A percentile compares a stretch with the other conserved stretches of the same genome.
Conservation (phyloP, 768 basidiomycete genomes). For the Daedaleopsis nitida region DNA sequence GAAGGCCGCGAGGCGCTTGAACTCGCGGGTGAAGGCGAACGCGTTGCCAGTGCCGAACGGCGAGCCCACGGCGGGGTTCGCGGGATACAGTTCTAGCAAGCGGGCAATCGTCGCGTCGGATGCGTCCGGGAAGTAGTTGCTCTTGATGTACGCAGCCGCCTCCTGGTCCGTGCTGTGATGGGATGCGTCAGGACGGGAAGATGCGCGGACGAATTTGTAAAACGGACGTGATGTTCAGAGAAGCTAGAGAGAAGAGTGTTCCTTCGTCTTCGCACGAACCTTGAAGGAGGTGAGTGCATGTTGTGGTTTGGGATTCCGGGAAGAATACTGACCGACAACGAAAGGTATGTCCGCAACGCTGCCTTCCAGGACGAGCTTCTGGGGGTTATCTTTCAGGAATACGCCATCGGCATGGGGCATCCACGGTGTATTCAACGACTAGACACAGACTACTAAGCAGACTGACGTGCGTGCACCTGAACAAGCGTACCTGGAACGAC, state of each 20-base stretch:
- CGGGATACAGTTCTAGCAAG: constrained; percentile 33
- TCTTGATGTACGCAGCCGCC: constrained; percentile 14
- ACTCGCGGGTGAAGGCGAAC: constrained; percentile 51
- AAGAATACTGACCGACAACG: constrained; percentile 37
- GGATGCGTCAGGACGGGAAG: background rate
- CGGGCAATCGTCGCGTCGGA: constrained; percentile 15
- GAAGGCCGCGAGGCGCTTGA: constrained; percentile 52
- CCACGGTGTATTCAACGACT: constrained; percentile 52
- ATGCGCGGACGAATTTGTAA: background rate
- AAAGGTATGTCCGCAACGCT: constrained; percentile 51
- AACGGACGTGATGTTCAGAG: constrained; percentile 32
- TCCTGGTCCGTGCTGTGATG: constrained; percentile 23
- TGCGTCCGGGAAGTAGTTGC: constrained; percentile 29
- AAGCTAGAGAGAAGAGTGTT: constrained; percentile 37
- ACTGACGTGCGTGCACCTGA: background rate
- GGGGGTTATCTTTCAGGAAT: constrained; percentile 44
- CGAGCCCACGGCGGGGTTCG: constrained; percentile 45
- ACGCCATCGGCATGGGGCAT: constrained; percentile 51
- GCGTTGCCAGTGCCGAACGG: constrained; percentile 50
- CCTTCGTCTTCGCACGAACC: constrained; percentile 63
- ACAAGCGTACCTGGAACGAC: constrained; percentile 35
- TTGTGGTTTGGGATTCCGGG: background rate
- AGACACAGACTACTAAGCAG: background rate
- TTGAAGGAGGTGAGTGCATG: constrained; percentile 32
- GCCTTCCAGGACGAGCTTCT: constrained; percentile 43